Conservation (phyloP, 768 basidiomycete species). For the Nevesoporus exiguus region DNA sequence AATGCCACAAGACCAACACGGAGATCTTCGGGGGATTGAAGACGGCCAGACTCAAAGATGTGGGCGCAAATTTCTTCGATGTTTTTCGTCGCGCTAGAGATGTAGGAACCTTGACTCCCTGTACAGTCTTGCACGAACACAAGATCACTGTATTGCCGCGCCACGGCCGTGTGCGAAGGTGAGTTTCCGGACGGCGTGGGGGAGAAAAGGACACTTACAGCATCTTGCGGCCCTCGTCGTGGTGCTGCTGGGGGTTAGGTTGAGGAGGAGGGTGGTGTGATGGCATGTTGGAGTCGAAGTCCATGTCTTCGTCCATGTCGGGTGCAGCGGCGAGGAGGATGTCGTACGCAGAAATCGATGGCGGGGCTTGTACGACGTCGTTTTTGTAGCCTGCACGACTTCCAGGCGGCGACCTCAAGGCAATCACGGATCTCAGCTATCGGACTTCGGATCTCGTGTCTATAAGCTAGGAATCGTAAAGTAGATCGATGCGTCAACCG, state of each 20-base stretch:
- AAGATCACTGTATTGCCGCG: conserved; percentile 59
- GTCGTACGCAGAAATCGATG: conserved; percentile 15
- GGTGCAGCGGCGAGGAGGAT: neutral
- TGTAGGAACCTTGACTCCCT: conserved; percentile 86
- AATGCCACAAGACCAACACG: conserved; percentile 92
- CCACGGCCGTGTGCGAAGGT: conserved; percentile 1
- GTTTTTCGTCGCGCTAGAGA: conserved; percentile 92
- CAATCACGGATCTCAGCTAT: conserved; percentile 35
- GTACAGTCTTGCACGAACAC: conserved; percentile 97
- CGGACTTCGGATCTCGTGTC: conserved; percentile 35
- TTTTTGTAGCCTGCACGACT: conserved; percentile 16
- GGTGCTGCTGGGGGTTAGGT: conserved; percentile 28
- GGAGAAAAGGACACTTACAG: conserved; percentile 62
- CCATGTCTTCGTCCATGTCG: conserved; percentile 80
- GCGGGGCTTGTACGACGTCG: conserved; percentile 11
- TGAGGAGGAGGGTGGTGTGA: conserved; percentile 33
- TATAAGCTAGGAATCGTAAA: conserved; percentile 13
- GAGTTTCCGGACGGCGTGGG: conserved; percentile 8
- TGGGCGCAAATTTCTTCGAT: conserved; percentile 93
- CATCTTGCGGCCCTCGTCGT: conserved; percentile 58
- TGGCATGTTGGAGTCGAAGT: conserved; percentile 48
- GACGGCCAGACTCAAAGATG: conserved; percentile 91
- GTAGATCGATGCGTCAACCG: conserved; percentile 16
- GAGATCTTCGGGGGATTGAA: conserved; percentile 84
- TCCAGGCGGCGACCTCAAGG: conserved; percentile 34